Conservation (phyloP, 2,329 filamentous ascomycete species). For the Aspergillus fischeri region DNA sequence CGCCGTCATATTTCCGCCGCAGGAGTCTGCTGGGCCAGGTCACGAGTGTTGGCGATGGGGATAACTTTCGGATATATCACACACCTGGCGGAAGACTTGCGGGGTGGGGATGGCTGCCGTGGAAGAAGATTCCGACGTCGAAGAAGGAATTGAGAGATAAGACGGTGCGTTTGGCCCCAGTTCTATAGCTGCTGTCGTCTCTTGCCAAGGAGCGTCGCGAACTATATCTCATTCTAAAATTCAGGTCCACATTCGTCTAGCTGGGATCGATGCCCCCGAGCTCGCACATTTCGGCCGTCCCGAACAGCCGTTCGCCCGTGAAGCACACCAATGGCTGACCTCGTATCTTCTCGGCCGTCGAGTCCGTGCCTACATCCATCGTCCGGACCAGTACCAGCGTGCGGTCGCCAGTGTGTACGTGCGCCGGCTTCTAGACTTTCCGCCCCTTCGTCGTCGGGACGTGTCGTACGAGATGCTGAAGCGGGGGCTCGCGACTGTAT, state of each 20-base stretch:
- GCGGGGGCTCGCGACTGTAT: constrained; percentile 79
- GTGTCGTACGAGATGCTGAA: constrained; percentile 88
- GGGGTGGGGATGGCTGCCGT: constrained; percentile 87
- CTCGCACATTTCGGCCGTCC: constrained; percentile 85
- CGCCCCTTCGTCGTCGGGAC: constrained; percentile 60
- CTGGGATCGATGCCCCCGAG: constrained; percentile 91
- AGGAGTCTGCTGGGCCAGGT: constrained; percentile 79
- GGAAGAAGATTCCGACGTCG: constrained; percentile 64
- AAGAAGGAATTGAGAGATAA: constrained; percentile 68
- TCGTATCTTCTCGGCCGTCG: constrained; percentile 65
- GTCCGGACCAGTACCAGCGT: constrained; percentile 85
- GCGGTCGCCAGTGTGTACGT: constrained; percentile 83
- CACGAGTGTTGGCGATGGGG: constrained; percentile 92
- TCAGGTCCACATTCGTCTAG: constrained; percentile 78
- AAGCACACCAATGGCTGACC: constrained; percentile 78
- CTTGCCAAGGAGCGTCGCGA: neutral
- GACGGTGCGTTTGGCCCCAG: constrained; percentile 57
- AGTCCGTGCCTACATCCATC: constrained; percentile 78
- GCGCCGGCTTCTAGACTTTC: constrained; percentile 47
- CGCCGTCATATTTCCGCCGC: constrained; percentile 67
- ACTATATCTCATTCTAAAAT: neutral
- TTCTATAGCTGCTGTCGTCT: neutral
- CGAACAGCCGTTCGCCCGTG: constrained; percentile 75
- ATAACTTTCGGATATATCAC: constrained; percentile 92
- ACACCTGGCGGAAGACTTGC: constrained; percentile 82